Evolutionary conservation across 805 yeast genomes (phyloP), one percentile per base, ranked within the genome.

Genomic region (Wickerhamiella bombiphila): DNA sequence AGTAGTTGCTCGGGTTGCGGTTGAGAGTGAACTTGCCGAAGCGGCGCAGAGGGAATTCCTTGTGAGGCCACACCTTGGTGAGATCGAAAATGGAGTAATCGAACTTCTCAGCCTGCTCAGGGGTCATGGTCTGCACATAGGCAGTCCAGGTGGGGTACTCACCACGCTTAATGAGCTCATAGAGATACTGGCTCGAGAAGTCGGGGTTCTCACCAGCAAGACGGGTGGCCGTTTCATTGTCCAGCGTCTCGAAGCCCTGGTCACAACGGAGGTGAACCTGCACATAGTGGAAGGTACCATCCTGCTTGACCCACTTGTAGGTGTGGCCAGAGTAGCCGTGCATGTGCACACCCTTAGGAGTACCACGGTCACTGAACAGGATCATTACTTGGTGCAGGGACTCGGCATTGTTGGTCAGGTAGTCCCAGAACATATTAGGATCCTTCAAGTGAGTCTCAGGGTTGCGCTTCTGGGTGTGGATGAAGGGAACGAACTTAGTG

Each of bases 381-480:
- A 66, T 66, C 49, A 69, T 63, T 40, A 72, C 63, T 56, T 73
- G 78, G 54, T 73, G 79, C 32, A 68, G 56, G 8, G 68, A 56
- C 51, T 73, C 80, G 38, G 68, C 70, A 57, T 73, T 73, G 48
- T 65, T 65, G 22, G 65, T 56, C 42, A 63, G 60, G 53, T 67
- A 73, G 49, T 73, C 78, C 79, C 79, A 73, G 52, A 64, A 66
- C 56, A 60, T 58, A 44, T 68, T 59, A 17, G 74, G 62, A 48
- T 74, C 78, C 56, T 66, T 67, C 50, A 72, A 56, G 47, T 69
- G 66, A 16, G 80, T 74, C 50, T 69, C 65, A 15, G 82, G 81
- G 58, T 73, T 66, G 50, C 81, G 69, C 66, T 75, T 75, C 58
- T 74, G 80, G 17, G 80, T 70, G 61, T 74, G 80, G 48, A 74